These are phyloP conservation scores for Rhodotorula babjevae DNA, from an alignment of 768 basidiomycete genomes.

Conservation along the genomic window DNA sequence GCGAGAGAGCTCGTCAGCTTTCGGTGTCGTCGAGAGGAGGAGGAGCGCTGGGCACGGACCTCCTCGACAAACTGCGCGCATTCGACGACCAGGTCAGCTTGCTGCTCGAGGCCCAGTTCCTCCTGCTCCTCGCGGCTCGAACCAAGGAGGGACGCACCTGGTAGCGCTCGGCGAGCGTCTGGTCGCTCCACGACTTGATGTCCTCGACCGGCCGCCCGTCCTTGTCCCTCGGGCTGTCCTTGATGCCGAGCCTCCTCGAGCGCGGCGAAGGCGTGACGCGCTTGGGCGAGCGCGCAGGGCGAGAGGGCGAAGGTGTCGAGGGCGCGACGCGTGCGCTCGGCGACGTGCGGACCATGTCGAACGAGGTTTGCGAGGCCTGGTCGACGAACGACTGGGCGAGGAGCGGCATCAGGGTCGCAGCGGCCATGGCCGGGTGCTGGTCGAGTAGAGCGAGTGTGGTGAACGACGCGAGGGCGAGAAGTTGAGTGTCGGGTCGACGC, in stretches of 20 bases:
- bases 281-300: not conserved
- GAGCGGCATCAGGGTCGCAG: slow-evolving; percentile 16
- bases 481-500: not conserved
- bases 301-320: not conserved
- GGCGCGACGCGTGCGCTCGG: not conserved
- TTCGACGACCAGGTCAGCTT: not conserved
- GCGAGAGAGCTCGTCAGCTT: slow-evolving; percentile 21
- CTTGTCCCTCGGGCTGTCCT: not conserved
- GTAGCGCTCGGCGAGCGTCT: slow-evolving; percentile 63
- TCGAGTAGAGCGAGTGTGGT: not conserved
- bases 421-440: not conserved
- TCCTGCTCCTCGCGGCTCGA: slow-evolving; percentile 54
- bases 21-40: not conserved
- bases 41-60: not conserved
- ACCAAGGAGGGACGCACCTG: slow-evolving; percentile 56
- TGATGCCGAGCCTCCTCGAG: not conserved
- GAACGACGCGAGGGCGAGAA: not conserved
- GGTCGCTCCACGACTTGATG: slow-evolving; percentile 71
- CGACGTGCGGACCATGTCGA: not conserved
- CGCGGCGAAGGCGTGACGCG: not conserved
- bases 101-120: not conserved
- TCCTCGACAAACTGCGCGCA: slow-evolving; percentile 34
- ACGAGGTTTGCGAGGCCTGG: not conserved
- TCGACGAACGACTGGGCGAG: slow-evolving; percentile 30
- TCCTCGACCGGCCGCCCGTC: slow-evolving; percentile 46